Evolutionary conservation across 139 green algal species (phyloP).

Genomic region (Yamagishiella unicocca): DNA sequence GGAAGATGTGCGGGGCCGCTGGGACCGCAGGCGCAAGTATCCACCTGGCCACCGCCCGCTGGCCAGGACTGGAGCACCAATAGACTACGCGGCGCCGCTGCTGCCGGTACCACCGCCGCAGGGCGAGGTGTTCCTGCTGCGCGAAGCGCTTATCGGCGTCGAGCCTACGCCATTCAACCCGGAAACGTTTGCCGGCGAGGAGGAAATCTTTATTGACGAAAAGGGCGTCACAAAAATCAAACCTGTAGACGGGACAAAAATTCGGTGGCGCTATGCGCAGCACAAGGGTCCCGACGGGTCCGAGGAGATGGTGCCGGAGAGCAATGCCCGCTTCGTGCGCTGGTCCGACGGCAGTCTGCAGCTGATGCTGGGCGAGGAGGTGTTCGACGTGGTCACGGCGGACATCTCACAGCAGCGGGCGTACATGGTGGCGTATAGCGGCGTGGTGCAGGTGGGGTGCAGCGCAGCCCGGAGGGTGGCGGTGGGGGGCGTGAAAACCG

Average conservation of each 20-base stretch:
- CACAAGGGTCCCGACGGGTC: constrained; percentile 5
- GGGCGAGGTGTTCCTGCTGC: constrained; percentile 59
- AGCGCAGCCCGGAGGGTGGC: neutral
- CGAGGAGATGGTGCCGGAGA: constrained; percentile 64
- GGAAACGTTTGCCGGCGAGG: constrained; percentile 64
- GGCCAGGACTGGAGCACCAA: constrained; percentile 40
- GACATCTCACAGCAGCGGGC: constrained; percentile 69
- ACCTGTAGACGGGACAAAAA: constrained; percentile 47
- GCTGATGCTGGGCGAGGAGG: constrained; percentile 84
- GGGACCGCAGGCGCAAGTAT: neutral
- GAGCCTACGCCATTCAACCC: constrained; percentile 76
- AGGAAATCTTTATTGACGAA: constrained; percentile 66
- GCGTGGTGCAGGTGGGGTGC: constrained; percentile 59
- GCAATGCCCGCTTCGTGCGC: constrained; percentile 84
- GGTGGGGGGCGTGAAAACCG: neutral
- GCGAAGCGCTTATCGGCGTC: constrained; percentile 78
- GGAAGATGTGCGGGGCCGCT: neutral
- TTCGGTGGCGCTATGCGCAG: constrained; percentile 31
- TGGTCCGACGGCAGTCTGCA: constrained; percentile 84
- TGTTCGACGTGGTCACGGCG: constrained; percentile 76
- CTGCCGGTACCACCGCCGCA: constrained; percentile 48
- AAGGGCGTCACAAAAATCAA: constrained; percentile 39
- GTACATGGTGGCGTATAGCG: constrained; percentile 74
- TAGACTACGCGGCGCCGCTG: constrained; percentile 56
- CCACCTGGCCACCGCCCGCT: neutral